Conservation (phyloP, 225 moss, liverwort and hornwort genomes). For the Marchantia polymorpha region DNA sequence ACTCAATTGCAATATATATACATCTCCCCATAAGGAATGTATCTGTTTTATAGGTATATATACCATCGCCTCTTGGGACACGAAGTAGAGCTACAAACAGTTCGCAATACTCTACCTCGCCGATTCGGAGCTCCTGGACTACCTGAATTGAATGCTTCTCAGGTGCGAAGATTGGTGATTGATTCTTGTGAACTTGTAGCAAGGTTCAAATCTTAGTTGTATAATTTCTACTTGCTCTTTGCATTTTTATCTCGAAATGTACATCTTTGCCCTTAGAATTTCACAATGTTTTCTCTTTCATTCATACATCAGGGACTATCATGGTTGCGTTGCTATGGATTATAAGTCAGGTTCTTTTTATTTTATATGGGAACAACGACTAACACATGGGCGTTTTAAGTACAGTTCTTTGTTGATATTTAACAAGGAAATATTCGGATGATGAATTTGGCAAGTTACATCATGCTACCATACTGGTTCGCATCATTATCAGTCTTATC, state of each 20-base stretch:
- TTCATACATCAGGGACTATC: not conserved
- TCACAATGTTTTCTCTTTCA: not conserved
- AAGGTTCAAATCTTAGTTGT: too few relatives aligned
- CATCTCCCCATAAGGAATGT: not conserved
- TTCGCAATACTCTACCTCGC: constrained; percentile 88
- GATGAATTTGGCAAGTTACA: too few relatives aligned
- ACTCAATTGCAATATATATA: not conserved
- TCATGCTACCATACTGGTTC: too few relatives aligned
- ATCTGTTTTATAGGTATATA: constrained; percentile 57
- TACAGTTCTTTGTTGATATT: too few relatives aligned
- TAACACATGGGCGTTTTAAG: too few relatives aligned
- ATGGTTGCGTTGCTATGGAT: not conserved
- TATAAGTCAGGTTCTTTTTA: too few relatives aligned
- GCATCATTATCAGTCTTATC: too few relatives aligned
- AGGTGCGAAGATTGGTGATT: constrained; percentile 39
- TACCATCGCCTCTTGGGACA: constrained; percentile 96
- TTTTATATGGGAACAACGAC: too few relatives aligned
- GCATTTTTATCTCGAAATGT: too few relatives aligned
- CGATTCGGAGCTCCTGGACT: constrained; percentile 94
- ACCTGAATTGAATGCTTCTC: constrained; percentile 93
- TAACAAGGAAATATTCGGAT: too few relatives aligned
- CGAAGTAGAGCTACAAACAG: constrained; percentile 82
- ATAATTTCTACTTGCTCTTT: too few relatives aligned
- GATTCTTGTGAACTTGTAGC: not conserved
- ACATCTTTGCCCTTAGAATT: not conserved